phyloP scores from a whole-genome alignment of 1,284 basidiomycete species.

The Hortiboletus rubellus region DNA sequence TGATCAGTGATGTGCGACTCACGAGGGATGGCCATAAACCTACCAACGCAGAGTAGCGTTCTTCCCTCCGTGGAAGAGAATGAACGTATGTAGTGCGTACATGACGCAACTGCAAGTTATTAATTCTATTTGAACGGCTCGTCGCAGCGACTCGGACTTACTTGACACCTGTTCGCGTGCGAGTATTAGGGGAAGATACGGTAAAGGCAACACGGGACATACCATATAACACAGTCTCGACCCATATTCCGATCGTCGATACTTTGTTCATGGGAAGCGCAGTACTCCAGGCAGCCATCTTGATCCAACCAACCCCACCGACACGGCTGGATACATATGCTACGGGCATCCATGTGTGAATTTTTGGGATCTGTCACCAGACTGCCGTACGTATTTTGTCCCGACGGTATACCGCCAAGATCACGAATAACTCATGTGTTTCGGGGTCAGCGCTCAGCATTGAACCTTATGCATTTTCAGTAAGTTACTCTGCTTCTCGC shows the following conservation, averaged over 20 bases:
- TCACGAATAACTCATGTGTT: no score
- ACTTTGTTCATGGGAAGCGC: background rate
- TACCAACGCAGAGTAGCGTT: background rate
- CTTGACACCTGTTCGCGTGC: background rate
- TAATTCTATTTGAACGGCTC: background rate
- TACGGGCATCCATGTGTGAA: no score
- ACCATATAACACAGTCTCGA: slow-evolving; percentile 10
- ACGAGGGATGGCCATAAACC: background rate
- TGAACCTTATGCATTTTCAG: no score
- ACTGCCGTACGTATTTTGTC: no score
- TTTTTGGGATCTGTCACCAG: no score
- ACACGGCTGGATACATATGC: no score
- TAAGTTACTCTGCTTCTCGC: no score
- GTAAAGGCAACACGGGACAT: background rate
- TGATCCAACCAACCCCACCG: background rate
- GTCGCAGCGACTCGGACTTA: background rate
- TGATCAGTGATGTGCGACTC: background rate
- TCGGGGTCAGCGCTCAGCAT: no score
- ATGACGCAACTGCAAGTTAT: background rate
- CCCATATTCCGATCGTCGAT: slow-evolving; percentile 6
- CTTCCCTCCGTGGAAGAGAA: background rate
- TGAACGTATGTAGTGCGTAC: background rate
- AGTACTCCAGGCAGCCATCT: background rate
- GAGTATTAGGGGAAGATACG: background rate
- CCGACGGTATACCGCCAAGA: no score